Percentiles rank a stretch among this genome's conserved stretches.
These are phyloP conservation scores for Botryotinia globosa DNA, from an alignment of 2,329 filamentous ascomycete species.

Conservation along the genomic window DNA sequence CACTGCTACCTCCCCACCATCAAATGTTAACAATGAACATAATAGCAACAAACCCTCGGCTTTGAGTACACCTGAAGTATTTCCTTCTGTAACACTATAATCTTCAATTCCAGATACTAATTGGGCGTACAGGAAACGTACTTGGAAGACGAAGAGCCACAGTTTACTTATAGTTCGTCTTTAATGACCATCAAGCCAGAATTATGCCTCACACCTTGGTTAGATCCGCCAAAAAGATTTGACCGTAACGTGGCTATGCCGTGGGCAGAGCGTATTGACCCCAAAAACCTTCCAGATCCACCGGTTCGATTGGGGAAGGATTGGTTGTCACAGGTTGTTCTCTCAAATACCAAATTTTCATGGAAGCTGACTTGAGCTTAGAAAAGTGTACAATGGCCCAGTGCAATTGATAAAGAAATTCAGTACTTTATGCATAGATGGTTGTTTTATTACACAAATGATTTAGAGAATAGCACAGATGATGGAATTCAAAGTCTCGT, in stretches of 20 bases:
- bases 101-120: background rate
- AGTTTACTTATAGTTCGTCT: slow-evolving; percentile 11
- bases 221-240: slow-evolving; percentile 18
- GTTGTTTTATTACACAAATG: slow-evolving; percentile 9
- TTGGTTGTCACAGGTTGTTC: slow-evolving; percentile 19
- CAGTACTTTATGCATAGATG: slow-evolving; percentile 21
- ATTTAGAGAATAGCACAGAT: slow-evolving; percentile 14
- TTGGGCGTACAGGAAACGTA: slow-evolving; percentile 3
- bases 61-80: background rate
- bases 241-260: slow-evolving; percentile 17
- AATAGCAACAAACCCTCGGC: background rate
- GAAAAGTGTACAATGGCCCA: slow-evolving; percentile 15
- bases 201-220: slow-evolving; percentile 17
- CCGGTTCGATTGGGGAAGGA: slow-evolving; percentile 7
- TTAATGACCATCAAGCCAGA: slow-evolving; percentile 14
- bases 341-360: background rate
- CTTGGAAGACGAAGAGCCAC: slow-evolving; percentile 7
- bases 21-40: slow-evolving; percentile 4
- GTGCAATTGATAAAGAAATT: slow-evolving; percentile 8
- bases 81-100: background rate
- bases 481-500: slow-evolving; percentile 14
- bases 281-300: background rate
- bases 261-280: slow-evolving; percentile 11
- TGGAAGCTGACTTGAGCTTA: slow-evolving; percentile 4
- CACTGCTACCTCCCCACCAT: background rate